Evolutionary conservation across 2,329 filamentous ascomycete species (phyloP).

Genomic region (Annulohypoxylon truncatum): DNA sequence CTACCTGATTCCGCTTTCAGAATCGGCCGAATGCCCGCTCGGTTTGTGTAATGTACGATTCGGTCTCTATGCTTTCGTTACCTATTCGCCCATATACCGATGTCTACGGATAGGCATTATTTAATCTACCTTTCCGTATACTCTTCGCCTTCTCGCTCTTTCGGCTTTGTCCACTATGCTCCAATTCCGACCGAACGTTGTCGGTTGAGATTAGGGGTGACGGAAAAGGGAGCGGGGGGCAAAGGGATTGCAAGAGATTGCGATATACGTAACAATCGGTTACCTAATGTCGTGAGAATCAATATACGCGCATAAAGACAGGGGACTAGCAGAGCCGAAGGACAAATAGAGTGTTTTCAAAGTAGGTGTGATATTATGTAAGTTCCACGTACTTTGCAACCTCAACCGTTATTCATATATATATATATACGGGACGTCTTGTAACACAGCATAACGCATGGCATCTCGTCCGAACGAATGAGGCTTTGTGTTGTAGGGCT

Average conservation of each 20-base stretch:
- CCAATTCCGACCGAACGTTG: not conserved
- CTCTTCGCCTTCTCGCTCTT: not conserved
- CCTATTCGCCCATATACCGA: not conserved
- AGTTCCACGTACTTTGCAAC: constrained; percentile 2
- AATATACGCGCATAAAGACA: not conserved
- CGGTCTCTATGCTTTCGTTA: constrained; percentile 8
- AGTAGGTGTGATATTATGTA: constrained; percentile 14
- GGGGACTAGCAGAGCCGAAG: not conserved
- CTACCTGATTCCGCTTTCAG: not conserved
- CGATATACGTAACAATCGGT: constrained; percentile 1
- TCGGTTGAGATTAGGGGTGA: not conserved
- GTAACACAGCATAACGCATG: constrained; percentile 8
- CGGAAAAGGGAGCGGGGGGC: not conserved
- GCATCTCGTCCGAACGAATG: constrained; percentile 11
- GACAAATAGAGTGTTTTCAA: not conserved
- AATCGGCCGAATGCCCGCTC: not conserved
- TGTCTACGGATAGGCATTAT: not conserved
- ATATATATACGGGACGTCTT: not conserved
- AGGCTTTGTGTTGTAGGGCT: constrained; percentile 2
- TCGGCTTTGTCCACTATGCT: constrained; percentile 1
- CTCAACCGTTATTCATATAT: not conserved
- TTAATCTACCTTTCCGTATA: not conserved
- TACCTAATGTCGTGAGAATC: not conserved
- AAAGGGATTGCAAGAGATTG: constrained; percentile 17
- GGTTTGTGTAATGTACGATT: not conserved